Evolutionary conservation across 1,284 basidiomycete species (phyloP).

Genomic region (Fistulinella cinereoalba): DNA sequence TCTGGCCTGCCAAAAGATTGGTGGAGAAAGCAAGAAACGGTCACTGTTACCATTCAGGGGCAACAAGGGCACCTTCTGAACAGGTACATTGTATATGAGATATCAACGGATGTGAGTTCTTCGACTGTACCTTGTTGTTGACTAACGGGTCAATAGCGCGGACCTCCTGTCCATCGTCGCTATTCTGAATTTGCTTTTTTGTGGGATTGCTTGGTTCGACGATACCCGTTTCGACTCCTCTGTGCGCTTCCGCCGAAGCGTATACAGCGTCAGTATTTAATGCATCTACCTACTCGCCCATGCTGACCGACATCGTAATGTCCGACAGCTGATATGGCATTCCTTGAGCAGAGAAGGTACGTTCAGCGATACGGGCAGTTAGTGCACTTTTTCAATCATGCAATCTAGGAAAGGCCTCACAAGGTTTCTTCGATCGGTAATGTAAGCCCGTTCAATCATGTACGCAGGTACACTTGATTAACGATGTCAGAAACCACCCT

Average conservation of each 20-base stretch:
- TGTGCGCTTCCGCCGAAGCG: constrained; percentile 89
- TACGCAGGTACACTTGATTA: background rate
- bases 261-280: constrained; percentile 67
- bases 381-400: background rate
- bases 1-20: constrained; percentile 72
- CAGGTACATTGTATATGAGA: constrained; percentile 76
- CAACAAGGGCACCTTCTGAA: constrained; percentile 89
- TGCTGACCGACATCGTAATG: constrained; percentile 7
- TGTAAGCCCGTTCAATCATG: constrained; percentile 44
- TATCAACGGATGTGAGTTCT: constrained; percentile 71
- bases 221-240: constrained; percentile 90
- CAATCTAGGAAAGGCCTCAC: constrained; percentile 70
- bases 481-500: constrained; percentile 73
- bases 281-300: background rate
- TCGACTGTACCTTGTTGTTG: constrained; percentile 1
- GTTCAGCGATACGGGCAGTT: background rate
- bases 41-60: constrained; percentile 70
- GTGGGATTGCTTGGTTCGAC: constrained; percentile 74
- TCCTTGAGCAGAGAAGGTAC: constrained; percentile 84
- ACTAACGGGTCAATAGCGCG: constrained; percentile 43
- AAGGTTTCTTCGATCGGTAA: constrained; percentile 75
- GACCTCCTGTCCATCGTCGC: constrained; percentile 62
- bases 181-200: constrained; percentile 92
- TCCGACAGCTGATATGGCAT: constrained; percentile 72
- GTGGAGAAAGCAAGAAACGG: constrained; percentile 80